Percentiles rank a stretch among this genome's conserved stretches.
Conservation (phyloP, 805 yeast species). For the Starmerella kuoi region DNA sequence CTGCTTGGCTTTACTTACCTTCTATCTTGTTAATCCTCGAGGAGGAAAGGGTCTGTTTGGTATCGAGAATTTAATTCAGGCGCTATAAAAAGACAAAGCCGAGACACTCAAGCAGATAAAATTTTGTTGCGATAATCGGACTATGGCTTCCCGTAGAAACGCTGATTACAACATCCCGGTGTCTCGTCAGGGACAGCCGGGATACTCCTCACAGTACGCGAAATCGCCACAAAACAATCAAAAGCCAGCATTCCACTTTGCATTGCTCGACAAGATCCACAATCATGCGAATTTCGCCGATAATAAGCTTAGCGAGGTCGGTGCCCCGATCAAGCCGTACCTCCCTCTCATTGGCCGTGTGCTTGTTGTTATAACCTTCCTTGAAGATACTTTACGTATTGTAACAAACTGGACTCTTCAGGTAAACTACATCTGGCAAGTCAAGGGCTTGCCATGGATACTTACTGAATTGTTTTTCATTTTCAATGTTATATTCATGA, state of each 20-base stretch:
- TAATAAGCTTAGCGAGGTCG: constrained; percentile 26
- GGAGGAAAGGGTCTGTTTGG: no score
- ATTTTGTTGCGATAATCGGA: no score
- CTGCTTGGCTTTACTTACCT: no score
- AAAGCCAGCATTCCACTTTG: background rate
- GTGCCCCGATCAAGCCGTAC: constrained; percentile 31
- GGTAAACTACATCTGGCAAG: constrained; percentile 66
- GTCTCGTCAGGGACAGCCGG: background rate
- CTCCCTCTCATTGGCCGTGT: constrained; percentile 83
- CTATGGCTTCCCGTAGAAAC: constrained; percentile 3
- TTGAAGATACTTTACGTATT: constrained; percentile 79
- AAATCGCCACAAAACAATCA: background rate
- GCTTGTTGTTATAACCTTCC: constrained; percentile 84
- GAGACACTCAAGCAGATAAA: no score
- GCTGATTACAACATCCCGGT: background rate
- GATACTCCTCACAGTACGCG: background rate
- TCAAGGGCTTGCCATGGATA: constrained; percentile 67
- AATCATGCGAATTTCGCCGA: constrained; percentile 25
- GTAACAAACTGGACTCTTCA: constrained; percentile 84
- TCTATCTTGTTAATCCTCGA: no score
- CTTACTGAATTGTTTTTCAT: constrained; percentile 62
- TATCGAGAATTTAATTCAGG: no score
- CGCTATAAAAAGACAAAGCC: no score
- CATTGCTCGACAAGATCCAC: constrained; percentile 12
- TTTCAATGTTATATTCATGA: constrained; percentile 56